Evolutionary conservation across 2,329 filamentous ascomycete species (phyloP).

Genomic region (Cucurbitaria berberidis): DNA sequence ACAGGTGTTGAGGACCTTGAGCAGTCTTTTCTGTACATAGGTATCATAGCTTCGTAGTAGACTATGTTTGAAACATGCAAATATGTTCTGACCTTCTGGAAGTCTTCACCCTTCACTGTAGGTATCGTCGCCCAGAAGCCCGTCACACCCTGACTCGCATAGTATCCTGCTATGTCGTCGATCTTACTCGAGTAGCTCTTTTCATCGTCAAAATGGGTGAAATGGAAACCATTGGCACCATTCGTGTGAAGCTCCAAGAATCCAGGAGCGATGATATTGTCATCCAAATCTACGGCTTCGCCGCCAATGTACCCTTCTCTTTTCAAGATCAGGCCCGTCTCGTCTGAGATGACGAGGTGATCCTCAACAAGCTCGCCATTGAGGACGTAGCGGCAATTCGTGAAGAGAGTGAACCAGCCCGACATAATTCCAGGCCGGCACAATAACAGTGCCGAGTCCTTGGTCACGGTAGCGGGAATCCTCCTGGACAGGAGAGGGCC

Average conservation of each 20-base stretch:
- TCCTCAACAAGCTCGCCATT: constrained; percentile 53
- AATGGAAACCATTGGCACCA: constrained; percentile 60
- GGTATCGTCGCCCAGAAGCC: constrained; percentile 62
- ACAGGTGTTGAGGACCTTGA: not conserved
- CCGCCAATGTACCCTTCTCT: constrained; percentile 53
- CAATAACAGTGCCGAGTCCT: constrained; percentile 4
- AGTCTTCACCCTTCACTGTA: constrained; percentile 56
- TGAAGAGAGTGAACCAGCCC: constrained; percentile 55
- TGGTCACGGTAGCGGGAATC: constrained; percentile 8
- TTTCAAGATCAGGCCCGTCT: constrained; percentile 52
- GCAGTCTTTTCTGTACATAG: not conserved
- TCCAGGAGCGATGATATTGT: constrained; percentile 60
- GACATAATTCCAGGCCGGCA: constrained; percentile 36
- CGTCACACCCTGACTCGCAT: constrained; percentile 59
- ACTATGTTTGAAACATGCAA: not conserved
- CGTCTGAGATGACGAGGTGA: constrained; percentile 54
- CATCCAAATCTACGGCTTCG: constrained; percentile 56
- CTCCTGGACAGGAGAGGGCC: constrained; percentile 3
- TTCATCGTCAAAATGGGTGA: constrained; percentile 56
- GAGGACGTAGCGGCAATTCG: constrained; percentile 54
- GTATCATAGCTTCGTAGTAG: not conserved
- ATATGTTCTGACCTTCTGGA: constrained; percentile 47
- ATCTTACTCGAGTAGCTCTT: constrained; percentile 53
- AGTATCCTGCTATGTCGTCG: constrained; percentile 55
- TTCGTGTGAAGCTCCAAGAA: constrained; percentile 64